Base-by-base conservation (phyloP, 306 rosid genomes). In the Lathyrus oleraceus region DNA sequence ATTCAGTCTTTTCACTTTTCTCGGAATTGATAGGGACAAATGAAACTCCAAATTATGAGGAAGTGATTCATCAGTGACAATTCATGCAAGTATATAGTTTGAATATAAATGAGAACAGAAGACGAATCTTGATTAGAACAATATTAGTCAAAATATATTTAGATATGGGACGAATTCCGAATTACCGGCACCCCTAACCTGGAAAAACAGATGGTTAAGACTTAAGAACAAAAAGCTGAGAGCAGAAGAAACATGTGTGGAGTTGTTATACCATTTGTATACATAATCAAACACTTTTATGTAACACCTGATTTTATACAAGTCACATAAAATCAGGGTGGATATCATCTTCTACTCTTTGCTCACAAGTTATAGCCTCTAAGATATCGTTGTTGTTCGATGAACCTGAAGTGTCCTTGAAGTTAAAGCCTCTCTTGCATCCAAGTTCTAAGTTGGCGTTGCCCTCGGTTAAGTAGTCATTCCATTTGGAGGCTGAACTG, bases 261-360 rank as follows among this genome's bases (percentile, higher is more conserved):
- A 45, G 56, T 53, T 51, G n/a, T 35, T 38, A 11, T 5, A 23
- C 57, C 0, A 57, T 35, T 44, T 30, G 47, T 19, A 20, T 49
- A 20, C 25, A 35, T 0, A 32, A 6, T 61, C 14, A 9, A 4
- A 72, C 32, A 35, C 12, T 13, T 61, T 21, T n/a, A 35, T 9
- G n/a, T 6, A 69, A 21, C 4, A 3, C 38, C 38, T 2, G 65
- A 54, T 39, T 23, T n/a, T 15, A 32, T 51, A 63, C 10, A 4
- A 2, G n/a, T 86, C 81, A 87, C 76, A 82, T 13, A 81, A 93
- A 93, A 69, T 90, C 97, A 2, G 96, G 94, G 76, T 93, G 98
- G 54, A 90, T 61, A 39, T 87, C 94, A 54, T 90, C 97, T 72
- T 87, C 96, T 20, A 90, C 88, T 11, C 36, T 79, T 82, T 87